Evolutionary conservation across 371 early-diverging fungal species (phyloP), one percentile per base, ranked within the genome.

Genomic region (Vairimorpha necatrix): DNA sequence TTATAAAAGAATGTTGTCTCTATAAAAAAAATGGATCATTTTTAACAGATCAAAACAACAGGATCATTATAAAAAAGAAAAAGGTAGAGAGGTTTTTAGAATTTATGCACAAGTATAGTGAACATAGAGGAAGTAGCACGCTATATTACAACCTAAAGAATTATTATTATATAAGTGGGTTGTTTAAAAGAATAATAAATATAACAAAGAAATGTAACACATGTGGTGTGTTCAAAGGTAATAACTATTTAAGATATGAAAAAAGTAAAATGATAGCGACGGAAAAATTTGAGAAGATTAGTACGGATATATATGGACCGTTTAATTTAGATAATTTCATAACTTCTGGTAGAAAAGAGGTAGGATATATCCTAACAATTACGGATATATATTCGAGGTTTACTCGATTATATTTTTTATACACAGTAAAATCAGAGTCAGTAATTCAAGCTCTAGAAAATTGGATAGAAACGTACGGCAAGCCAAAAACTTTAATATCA

Each of bases 321-420:
- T 46, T 66, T 9, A 42, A 30, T n/a, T 2, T 46, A 28, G 46
- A 66, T 4, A 28, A 66, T 14, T 46, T 46, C 30, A n/a, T 4
- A 13, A 14, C 3, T 46, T n/a, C 6, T 13, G 66, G n/a, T 26
- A 63, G 28, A 9, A 28, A 33, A 66, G 26, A 66, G 38, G 7
- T 16, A 46, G 66, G 66, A 36, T 66, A 66, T 46, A 26, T 66
- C 1, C 14, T 66, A 22, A 66, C 66, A 20, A 26, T 66, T 13
- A 66, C 66, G 16, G 66, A 66, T 66, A 66, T 66, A 42, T 66
- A 22, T 66, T 42, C 66, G 28, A 66, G 66, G 22, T 36, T 46
- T 42, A 66, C 66, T 24, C n/a, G 20, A 13, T 1, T 62, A 2
- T 62, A 34, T 20, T 62, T 62, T 36, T 3, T 6, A 24, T 36